Conservation (phyloP, 2,329 filamentous ascomycete species). For the Fusarium caatingaense region DNA sequence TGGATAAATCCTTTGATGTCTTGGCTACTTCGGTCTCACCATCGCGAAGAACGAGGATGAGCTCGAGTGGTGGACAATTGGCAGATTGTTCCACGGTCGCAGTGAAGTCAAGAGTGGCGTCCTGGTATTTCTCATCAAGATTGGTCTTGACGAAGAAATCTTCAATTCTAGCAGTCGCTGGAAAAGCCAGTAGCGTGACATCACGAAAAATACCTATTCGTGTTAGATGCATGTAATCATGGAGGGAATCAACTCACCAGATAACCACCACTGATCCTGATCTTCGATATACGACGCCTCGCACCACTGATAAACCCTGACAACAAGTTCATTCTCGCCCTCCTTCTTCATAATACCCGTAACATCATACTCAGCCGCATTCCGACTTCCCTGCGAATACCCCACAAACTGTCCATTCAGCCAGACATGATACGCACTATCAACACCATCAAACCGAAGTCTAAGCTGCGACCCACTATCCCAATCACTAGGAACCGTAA, state of each 20-base stretch:
- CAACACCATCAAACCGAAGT: slow-evolving; percentile 15
- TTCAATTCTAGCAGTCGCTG: neutral
- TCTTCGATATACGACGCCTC: slow-evolving; percentile 16
- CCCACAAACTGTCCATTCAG: slow-evolving; percentile 7
- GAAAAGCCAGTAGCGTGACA: slow-evolving; percentile 4
- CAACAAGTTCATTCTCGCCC: neutral
- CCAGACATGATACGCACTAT: slow-evolving; percentile 21
- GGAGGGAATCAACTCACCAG: neutral
- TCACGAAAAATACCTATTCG: slow-evolving; percentile 6
- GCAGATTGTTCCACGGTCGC: rapidly evolving
- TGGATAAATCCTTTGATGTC: neutral
- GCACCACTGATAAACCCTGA: slow-evolving; percentile 18
- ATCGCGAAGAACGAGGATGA: neutral
- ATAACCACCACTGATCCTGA: slow-evolving; percentile 27
- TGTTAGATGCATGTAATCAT: rapidly evolving
- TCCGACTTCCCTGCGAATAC: slow-evolving; percentile 18
- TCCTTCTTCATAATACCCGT: neutral
- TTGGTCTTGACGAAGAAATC: slow-evolving; percentile 16
- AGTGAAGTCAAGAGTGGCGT: neutral
- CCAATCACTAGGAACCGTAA: neutral
- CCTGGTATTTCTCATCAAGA: neutral
- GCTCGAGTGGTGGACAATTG: rapidly evolving
- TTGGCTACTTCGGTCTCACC: neutral
- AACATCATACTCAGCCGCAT: slow-evolving; percentile 6
- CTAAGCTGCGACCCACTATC: neutral